A percentile compares a stretch with the other conserved stretches of the same genome.
phyloP scores from a whole-genome alignment of 148 eudicot species.

The Persicaria tinctoria region DNA sequence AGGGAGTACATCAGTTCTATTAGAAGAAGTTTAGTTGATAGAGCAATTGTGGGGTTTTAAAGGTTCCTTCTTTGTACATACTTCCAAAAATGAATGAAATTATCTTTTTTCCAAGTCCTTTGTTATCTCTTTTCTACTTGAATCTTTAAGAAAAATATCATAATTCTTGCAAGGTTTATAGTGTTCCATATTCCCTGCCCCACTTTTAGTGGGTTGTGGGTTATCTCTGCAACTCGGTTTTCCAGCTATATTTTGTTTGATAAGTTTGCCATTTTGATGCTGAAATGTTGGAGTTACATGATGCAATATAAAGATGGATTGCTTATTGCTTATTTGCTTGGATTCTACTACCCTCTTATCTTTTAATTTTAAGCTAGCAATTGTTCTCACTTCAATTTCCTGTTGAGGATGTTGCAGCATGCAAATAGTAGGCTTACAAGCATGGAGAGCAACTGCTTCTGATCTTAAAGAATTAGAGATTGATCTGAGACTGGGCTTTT shows the following conservation, averaged over 20 bases:
- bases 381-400: background rate
- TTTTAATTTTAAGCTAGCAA: background rate
- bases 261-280: background rate
- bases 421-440: background rate
- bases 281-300: background rate
- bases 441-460: background rate
- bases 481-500: background rate
- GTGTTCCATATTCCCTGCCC: background rate
- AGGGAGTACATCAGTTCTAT: background rate
- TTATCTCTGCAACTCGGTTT: background rate
- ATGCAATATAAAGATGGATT: background rate
- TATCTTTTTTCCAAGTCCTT: background rate
- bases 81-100: background rate
- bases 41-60: background rate
- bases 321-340: background rate
- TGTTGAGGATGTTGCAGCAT: background rate
- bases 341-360: background rate
- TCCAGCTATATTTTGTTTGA: too few relatives aligned
- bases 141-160: background rate
- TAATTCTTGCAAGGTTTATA: background rate
- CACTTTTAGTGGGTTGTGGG: background rate
- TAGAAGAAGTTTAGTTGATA: background rate
- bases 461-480: background rate
- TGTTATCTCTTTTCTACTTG: background rate
- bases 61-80: slow-evolving; percentile 7